Base-by-base conservation (phyloP, 768 basidiomycete genomes). In the Podaxis sp. region DNA sequence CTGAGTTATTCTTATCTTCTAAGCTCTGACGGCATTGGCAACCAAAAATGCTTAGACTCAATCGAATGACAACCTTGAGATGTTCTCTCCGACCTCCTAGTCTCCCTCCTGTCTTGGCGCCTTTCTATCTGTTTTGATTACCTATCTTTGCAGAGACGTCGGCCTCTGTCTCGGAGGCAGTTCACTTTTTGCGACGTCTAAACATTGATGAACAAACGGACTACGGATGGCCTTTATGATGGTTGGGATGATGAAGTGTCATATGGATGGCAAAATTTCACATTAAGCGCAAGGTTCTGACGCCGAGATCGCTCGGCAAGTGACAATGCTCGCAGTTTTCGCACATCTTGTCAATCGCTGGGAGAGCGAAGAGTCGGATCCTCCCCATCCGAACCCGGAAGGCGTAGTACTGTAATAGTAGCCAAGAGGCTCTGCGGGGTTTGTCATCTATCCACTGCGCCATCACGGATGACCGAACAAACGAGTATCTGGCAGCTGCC, bases 401-500 rank as follows among this genome's bases (percentile, higher is more conserved):
- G 30, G n/a, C 33, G 15, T 3, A 49, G 26, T 12, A 24, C 28
- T 4, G 15, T 13, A 17, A 9, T 12, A 48, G 28, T 22, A n/a
- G 12, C 5, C 57, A 28, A 33, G 36, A 55, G 53, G 33, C 53
- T 55, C 33, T 55, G 19, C 38, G 40, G 7, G 42, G 42, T 60
- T 40, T 33, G 48, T 52, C 59, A 52, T 17, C 48, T 52, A 24
- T 22, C 33, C 39, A 19, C 13, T 40, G 13, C 17, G 9, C 9
- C 48, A 39, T 52, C 36, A 40, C 42, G 24, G 13, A 40, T 39
- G 48, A n/a, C 24, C 49, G 24, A 44, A 24, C 22, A 22, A 13
- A 40, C 19, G 12, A 39, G 22, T 22, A 30, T 26, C 36, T 60
- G 59, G 51, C 59, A 60, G 59, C 22, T 52, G 59, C 51, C 59